These are phyloP conservation scores for Nasturtium officinale DNA, from an alignment of 345 rosid species.

Conservation along the genomic window DNA sequence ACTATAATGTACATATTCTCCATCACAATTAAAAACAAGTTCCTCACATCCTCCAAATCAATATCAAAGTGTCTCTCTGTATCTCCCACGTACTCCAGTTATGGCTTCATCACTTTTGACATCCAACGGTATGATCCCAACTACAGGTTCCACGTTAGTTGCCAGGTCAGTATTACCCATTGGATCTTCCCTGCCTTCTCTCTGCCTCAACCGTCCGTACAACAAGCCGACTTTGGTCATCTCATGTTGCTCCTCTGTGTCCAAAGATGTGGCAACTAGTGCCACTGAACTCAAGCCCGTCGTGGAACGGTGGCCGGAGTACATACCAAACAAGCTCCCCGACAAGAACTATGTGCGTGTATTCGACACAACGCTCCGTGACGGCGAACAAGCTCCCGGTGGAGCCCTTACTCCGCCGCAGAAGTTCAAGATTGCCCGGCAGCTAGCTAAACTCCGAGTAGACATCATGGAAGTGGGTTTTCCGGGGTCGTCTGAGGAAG, in stretches of 20 bases:
- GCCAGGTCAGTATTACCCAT: constrained; percentile 8
- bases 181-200: constrained; percentile 8
- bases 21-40: constrained; percentile 12
- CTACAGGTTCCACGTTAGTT: not conserved
- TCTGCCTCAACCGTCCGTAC: constrained; percentile 13
- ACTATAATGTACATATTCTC: not conserved
- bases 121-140: constrained; percentile 15
- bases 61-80: not conserved
- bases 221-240: constrained; percentile 23
- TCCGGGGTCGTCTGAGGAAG: constrained; percentile 79
- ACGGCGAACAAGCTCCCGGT: constrained; percentile 97
- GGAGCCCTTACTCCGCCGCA: constrained; percentile 84
- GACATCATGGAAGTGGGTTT: constrained; percentile 94
- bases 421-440: constrained; percentile 79
- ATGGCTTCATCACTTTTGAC: constrained; percentile 34
- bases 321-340: constrained; percentile 62
- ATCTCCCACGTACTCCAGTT: not conserved
- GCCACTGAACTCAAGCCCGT: constrained; percentile 14
- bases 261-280: constrained; percentile 18
- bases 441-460: constrained; percentile 79
- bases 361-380: constrained; percentile 96
- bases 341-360: constrained; percentile 79
- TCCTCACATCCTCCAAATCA: constrained; percentile 21
- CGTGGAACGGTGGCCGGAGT: constrained; percentile 52
- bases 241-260: constrained; percentile 32